Evolutionary conservation across 495 filamentous ascomycete genomes (phyloP), one percentile per base, ranked within the genome.

Genomic region (Aspergillus ostianus): DNA sequence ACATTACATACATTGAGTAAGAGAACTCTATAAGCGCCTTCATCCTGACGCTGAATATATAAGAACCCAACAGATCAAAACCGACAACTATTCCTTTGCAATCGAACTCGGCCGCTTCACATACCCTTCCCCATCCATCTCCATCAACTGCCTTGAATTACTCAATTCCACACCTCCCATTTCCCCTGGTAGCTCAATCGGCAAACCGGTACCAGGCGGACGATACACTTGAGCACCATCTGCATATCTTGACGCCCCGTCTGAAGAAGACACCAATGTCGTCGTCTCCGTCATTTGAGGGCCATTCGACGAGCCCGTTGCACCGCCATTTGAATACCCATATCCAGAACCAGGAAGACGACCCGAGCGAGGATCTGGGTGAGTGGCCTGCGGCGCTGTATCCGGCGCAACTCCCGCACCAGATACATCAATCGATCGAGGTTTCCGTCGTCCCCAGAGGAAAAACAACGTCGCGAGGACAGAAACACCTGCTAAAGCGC

Each of bases 381-480:
- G 6, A 1, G 10, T 15, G 2, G 4, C 9, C 4, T 41, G 10
- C 36, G 9, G 10, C 13, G 36, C 7, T 32, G 10, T 41, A 36
- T 19, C 17, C 1, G 47, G 6, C 5, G 30, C 30, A 1, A 27
- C 19, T 18, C 19, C 45, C 6, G 45, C 13, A 9, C 44, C 29
- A 27, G 57, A 17, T 6, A 19, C 41, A 8, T 51, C 51, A 8
- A 20, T 27, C 15, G 55, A 15, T 7, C 15, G 13, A 20, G 18
- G n/a, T 32, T 36, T 57, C 23, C 61, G 60, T 56, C 63, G 57
- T 17, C 62, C 60, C 13, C 67, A 36, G 32, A 62, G 67, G 60
- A 74, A 80, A 54, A 69, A 68, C 2, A 80, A 48, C 47, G 67
- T 72, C 6, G 70, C 64, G 46, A 78, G 73, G 12, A 75, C 71